Base-by-base conservation (phyloP, 2,329 filamentous ascomycete species). In the Myriosclerotinia duriaeana region DNA sequence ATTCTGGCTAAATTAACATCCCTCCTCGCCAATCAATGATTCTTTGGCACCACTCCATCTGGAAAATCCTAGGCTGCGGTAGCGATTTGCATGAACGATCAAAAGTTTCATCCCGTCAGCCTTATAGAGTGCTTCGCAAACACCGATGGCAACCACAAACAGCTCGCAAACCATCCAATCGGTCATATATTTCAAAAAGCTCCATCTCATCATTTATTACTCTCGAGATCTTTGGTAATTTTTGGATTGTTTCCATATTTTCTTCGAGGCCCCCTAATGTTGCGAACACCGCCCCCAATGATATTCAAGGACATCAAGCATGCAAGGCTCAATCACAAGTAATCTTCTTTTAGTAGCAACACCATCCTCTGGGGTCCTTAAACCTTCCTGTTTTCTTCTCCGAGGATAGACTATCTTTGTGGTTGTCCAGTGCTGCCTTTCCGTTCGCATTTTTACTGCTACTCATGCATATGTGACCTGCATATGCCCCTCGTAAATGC, bases 391-490 rank as follows among this genome's bases (percentile, higher is more conserved):
- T 65, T 61, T 52, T 34, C 54, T 14, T 65, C 48, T 65, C 64
- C 54, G 54, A 61, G 8, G 6, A 52, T 38, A 26, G 30, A 20
- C 17, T 53, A 53, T 44, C 38, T 59, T 53, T 65, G 38, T 65
- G 36, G 36, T 38, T 52, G 22, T 50, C 20, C 56, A 52, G 34
- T 50, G 44, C 54, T 52, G 36, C 44, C 22, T 65, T 58, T 30
- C 30, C 46, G 30, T 46, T 61, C 40, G 26, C 22, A 34, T 22
- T 38, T 61, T 6, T 17, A 61, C 64, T 26, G 12, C n/a, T 65
- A 65, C 64, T 53, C 26, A 14, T 36, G 26, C 46, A 38, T 60
- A 46, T 65, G 54, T 65, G 54, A 60, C 64, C 58, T 65, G 64
- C 64, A 65, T 61, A 53, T 54, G 52, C 8, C 26, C 54, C 64